phyloP scores from a whole-genome alignment of 2,329 filamentous ascomycete genomes.

The Ophioceras dolichostomum region DNA sequence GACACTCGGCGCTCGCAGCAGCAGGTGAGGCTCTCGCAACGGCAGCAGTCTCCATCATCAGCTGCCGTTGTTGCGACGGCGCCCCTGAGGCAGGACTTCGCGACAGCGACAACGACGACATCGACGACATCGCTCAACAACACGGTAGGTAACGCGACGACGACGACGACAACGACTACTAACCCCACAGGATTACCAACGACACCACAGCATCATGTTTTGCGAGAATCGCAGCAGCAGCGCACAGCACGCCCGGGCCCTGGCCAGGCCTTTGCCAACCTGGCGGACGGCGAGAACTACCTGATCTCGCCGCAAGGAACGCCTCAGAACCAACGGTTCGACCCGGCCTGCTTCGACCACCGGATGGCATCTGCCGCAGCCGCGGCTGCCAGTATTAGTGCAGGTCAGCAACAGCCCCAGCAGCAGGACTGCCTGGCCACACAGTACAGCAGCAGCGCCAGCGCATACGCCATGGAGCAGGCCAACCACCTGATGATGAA shows the following conservation, averaged over 20 bases:
- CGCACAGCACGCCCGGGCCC: slow-evolving; percentile 68
- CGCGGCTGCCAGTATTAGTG: slow-evolving; percentile 1
- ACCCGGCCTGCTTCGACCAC: slow-evolving; percentile 29
- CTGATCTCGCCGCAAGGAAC: slow-evolving; percentile 43
- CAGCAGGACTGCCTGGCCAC: slow-evolving; percentile 22
- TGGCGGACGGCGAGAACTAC: slow-evolving; percentile 37
- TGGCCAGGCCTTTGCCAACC: slow-evolving; percentile 18
- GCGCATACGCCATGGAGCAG: too few relatives aligned
- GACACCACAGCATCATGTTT: slow-evolving; percentile 57
- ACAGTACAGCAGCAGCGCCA: slow-evolving; percentile 33
- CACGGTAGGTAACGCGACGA: slow-evolving; percentile 16
- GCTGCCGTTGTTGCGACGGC: slow-evolving; percentile 11
- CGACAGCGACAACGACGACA: slow-evolving; percentile 38
- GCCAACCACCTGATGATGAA: slow-evolving; percentile 29
- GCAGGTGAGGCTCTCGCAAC: slow-evolving; percentile 19
- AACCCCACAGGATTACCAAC: slow-evolving; percentile 38
- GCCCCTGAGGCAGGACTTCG: slow-evolving; percentile 31
- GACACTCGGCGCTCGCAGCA: slow-evolving; percentile 55
- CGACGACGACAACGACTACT: slow-evolving; percentile 32
- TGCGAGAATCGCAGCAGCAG: slow-evolving; percentile 87
- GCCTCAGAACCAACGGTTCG: slow-evolving; percentile 40
- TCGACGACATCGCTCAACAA: too few relatives aligned
- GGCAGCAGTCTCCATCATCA: too few relatives aligned
- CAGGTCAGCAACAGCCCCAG: slow-evolving; percentile 5
- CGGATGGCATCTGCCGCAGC: too few relatives aligned